Percentiles rank a stretch among this genome's conserved stretches.
Conservation (phyloP, 2,329 filamentous ascomycete species). For the Alternaria dauci region DNA sequence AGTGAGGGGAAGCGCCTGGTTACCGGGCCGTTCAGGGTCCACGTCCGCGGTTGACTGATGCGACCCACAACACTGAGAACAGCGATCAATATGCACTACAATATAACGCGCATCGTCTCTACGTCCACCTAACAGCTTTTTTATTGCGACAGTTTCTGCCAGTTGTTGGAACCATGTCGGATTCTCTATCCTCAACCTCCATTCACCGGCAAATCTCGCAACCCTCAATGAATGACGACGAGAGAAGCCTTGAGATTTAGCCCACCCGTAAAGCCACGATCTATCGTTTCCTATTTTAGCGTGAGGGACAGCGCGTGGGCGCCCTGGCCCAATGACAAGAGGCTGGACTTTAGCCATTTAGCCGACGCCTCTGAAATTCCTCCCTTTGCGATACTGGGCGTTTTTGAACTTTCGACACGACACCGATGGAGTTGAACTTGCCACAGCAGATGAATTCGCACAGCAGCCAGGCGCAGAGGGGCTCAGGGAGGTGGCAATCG, state of each 20-base stretch:
- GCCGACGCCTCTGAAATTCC: slow-evolving; percentile 1
- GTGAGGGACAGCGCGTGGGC: neutral
- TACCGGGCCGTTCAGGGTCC: slow-evolving; percentile 21
- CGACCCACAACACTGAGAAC: slow-evolving; percentile 12
- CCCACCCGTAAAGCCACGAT: slow-evolving; percentile 12
- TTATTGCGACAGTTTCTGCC: neutral
- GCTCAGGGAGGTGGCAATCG: neutral
- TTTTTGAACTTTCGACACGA: neutral
- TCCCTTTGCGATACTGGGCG: neutral
- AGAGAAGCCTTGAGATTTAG: neutral
- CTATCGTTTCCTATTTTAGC: slow-evolving; percentile 3
- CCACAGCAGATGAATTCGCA: neutral
- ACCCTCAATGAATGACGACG: slow-evolving; percentile 8
- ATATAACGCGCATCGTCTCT: slow-evolving; percentile 9
- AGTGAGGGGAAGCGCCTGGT: slow-evolving; percentile 14
- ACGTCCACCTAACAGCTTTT: neutral
- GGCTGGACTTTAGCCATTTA: slow-evolving; percentile 13
- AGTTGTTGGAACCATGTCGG: neutral
- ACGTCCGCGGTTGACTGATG: slow-evolving; percentile 11
- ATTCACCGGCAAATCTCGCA: neutral
- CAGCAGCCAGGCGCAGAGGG: neutral
- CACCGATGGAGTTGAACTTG: neutral
- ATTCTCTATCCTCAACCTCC: neutral
- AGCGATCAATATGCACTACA: slow-evolving; percentile 19
- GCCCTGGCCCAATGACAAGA: slow-evolving; percentile 1